A percentile compares a stretch with the other conserved stretches of the same genome.
phyloP scores from a whole-genome alignment of 2,329 filamentous ascomycete species.

The Parafenestella ontariensis region DNA sequence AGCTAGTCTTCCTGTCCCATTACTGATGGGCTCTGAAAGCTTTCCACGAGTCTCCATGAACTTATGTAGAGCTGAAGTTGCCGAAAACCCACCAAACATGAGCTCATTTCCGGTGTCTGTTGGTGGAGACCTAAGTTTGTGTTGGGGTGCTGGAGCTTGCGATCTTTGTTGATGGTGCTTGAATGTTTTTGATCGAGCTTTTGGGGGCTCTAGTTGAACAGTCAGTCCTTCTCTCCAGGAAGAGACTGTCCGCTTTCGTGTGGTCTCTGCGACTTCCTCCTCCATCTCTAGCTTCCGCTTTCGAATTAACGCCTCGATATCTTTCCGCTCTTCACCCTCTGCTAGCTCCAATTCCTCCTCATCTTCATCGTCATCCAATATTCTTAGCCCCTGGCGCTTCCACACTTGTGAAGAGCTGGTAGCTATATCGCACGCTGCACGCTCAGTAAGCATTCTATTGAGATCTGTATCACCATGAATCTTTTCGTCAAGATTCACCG shows the following conservation, averaged over 20 bases:
- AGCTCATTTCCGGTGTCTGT: conserved; percentile 22
- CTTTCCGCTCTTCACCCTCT: conserved; percentile 25
- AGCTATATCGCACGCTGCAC: conserved; percentile 43
- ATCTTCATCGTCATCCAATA: conserved; percentile 53
- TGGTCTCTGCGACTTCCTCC: conserved; percentile 10
- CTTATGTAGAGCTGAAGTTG: conserved; percentile 53
- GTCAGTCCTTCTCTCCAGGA: not conserved
- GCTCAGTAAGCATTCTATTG: conserved; percentile 43
- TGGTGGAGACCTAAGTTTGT: not conserved
- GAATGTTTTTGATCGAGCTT: not conserved
- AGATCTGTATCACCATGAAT: conserved; percentile 52
- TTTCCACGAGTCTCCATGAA: conserved; percentile 60
- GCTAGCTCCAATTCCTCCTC: conserved; percentile 42
- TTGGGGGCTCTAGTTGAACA: no score
- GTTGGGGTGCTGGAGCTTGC: not conserved
- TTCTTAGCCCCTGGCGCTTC: conserved; percentile 57
- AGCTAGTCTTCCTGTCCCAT: not conserved
- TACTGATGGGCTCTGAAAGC: conserved; percentile 1
- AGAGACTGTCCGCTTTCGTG: not conserved
- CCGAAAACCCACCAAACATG: conserved; percentile 52
- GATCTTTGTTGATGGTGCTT: not conserved
- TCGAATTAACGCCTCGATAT: conserved; percentile 49
- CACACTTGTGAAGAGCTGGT: conserved; percentile 54
- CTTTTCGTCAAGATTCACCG: conserved; percentile 47
- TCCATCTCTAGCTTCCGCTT: conserved; percentile 45